A percentile compares a stretch with the other conserved stretches of the same genome.
Conservation (phyloP, 225 moss, liverwort and hornwort genomes). For the Pseudoscleropodium purum region DNA sequence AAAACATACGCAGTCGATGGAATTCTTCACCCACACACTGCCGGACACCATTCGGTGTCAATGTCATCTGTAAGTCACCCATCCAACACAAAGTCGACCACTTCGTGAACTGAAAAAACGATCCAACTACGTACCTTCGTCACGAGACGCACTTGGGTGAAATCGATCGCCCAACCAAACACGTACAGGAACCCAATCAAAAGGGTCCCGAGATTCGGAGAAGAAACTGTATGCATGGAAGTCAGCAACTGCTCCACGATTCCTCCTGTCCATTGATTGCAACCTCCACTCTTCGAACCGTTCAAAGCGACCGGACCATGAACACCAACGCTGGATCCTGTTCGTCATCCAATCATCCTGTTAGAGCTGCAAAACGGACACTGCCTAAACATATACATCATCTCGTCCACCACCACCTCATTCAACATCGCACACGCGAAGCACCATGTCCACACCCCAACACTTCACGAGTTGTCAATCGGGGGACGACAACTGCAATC, state of each 20-base stretch:
- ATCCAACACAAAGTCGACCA: background rate
- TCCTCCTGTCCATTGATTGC: constrained; percentile 60
- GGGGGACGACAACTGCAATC: background rate
- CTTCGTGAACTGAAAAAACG: no score
- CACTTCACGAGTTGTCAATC: background rate
- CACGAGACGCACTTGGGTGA: constrained; percentile 79
- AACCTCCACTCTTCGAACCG: constrained; percentile 23
- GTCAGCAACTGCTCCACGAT: constrained; percentile 82
- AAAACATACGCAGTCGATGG: background rate
- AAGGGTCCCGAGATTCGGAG: constrained; percentile 75
- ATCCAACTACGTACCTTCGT: constrained; percentile 50
- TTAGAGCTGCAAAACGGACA: background rate
- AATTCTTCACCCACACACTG: background rate
- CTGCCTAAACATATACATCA: background rate
- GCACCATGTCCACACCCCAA: background rate
- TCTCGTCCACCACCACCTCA: background rate
- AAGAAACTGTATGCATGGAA: constrained; percentile 76
- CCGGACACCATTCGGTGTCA: background rate
- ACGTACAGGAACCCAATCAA: constrained; percentile 78
- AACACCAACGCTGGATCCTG: constrained; percentile 17
- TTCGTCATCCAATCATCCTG: background rate
- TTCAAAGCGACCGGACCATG: background rate
- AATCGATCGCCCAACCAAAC: constrained; percentile 86
- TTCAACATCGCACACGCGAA: background rate
- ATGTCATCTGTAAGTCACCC: background rate